Evolutionary conservation across 768 basidiomycete genomes (phyloP).

Genomic region (Amanita pseudoporphyria): DNA sequence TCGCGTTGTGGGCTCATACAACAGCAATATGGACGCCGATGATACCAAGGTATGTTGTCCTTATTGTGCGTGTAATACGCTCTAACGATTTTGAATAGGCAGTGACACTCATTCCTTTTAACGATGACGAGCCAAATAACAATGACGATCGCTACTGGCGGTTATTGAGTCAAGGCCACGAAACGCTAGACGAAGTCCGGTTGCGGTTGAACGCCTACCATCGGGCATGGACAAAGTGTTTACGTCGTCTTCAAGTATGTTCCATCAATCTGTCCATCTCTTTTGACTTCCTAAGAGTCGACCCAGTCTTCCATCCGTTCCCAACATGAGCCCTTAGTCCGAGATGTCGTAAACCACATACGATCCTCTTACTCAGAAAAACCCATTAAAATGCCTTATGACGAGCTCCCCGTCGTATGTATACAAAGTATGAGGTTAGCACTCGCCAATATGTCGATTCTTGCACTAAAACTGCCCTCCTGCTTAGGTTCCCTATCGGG

Average conservation of each 20-base stretch:
- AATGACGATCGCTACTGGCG: neutral
- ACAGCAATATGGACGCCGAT: neutral
- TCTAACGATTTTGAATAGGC: neutral
- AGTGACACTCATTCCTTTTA: constrained; percentile 1
- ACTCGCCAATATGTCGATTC: neutral
- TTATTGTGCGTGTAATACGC: neutral
- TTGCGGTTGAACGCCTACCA: constrained; percentile 45
- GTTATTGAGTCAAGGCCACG: neutral
- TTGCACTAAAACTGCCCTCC: neutral
- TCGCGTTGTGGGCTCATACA: too few relatives aligned
- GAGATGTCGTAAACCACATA: constrained; percentile 34
- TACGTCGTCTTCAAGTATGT: constrained; percentile 45
- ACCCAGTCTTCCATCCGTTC: constrained; percentile 21
- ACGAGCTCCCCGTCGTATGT: constrained; percentile 51
- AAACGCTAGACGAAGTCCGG: neutral
- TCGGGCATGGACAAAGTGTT: constrained; percentile 49
- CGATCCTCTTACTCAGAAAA: constrained; percentile 31
- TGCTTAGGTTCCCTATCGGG: constrained; percentile 33
- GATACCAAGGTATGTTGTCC: neutral
- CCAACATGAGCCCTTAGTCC: constrained; percentile 28
- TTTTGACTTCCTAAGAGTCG: constrained; percentile 27
- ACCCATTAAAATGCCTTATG: constrained; percentile 46
- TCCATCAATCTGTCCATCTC: neutral
- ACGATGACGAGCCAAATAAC: neutral
- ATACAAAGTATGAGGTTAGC: constrained; percentile 33